These are phyloP conservation scores for Trichosporon faecale DNA, from an alignment of 1,284 basidiomycete genomes.

Conservation along the genomic window DNA sequence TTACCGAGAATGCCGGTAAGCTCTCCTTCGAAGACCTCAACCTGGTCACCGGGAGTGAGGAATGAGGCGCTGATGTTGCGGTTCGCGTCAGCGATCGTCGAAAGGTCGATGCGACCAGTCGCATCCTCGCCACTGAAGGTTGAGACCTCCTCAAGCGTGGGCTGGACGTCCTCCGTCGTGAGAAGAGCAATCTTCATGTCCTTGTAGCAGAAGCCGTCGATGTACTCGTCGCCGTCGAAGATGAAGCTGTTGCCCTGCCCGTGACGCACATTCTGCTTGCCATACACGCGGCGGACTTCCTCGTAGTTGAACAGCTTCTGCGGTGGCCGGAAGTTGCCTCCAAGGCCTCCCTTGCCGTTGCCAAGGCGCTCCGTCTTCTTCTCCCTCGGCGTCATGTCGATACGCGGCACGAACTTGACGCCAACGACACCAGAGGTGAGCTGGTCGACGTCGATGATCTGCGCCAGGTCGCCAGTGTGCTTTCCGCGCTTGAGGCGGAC, in stretches of 20 bases:
- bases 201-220: slow-evolving; percentile 93
- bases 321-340: slow-evolving; percentile 63
- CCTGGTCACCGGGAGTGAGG: slow-evolving; percentile 94
- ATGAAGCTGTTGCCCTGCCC: slow-evolving; percentile 63
- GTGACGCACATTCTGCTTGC: slow-evolving; percentile 68
- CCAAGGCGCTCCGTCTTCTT: slow-evolving; percentile 60
- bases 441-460: slow-evolving; percentile 91
- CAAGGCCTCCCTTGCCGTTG: slow-evolving; percentile 52
- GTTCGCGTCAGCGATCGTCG: slow-evolving; percentile 49
- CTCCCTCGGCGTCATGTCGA: slow-evolving; percentile 89
- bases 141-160: slow-evolving; percentile 93
- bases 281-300: slow-evolving; percentile 84
- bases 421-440: slow-evolving; percentile 71
- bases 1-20: slow-evolving; percentile 88
- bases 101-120: slow-evolving; percentile 44
- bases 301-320: slow-evolving; percentile 92
- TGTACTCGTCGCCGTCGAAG: slow-evolving; percentile 91
- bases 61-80: slow-evolving; percentile 61
- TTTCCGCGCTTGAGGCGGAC: slow-evolving; percentile 91
- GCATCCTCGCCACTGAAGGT: slow-evolving; percentile 65
- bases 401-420: slow-evolving; percentile 91
- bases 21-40: slow-evolving; percentile 97
- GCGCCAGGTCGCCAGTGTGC: slow-evolving; percentile 91
- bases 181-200: slow-evolving; percentile 82
- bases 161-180: slow-evolving; percentile 84